phyloP scores from a whole-genome alignment of 2,329 filamentous ascomycete genomes.

The Cadophora sp. region DNA sequence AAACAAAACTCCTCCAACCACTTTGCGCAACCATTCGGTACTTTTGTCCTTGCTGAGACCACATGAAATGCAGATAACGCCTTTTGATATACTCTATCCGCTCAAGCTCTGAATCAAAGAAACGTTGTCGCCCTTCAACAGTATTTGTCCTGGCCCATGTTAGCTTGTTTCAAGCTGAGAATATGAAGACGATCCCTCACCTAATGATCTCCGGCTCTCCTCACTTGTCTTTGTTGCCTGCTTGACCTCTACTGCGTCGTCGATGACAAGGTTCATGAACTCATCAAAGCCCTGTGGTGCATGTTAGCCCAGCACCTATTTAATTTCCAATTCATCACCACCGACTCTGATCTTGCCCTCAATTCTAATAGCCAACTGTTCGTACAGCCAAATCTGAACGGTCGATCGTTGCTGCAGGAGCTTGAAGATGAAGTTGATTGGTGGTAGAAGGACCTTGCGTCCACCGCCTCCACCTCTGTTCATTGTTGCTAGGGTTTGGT shows the following conservation, averaged over 20 bases:
- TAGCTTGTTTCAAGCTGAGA: slow-evolving; percentile 28
- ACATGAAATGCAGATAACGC: slow-evolving; percentile 37
- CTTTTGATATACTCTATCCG: slow-evolving; percentile 38
- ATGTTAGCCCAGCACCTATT: slow-evolving; percentile 32
- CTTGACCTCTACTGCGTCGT: slow-evolving; percentile 93
- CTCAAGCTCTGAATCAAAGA: slow-evolving; percentile 61
- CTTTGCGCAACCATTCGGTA: slow-evolving; percentile 23
- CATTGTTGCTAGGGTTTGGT: slow-evolving; percentile 36
- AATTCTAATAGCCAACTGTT: slow-evolving; percentile 92
- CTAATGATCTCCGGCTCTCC: slow-evolving; percentile 79
- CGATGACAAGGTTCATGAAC: slow-evolving; percentile 98
- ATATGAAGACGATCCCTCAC: slow-evolving; percentile 56
- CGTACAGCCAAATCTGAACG: slow-evolving; percentile 95
- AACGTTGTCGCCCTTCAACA: slow-evolving; percentile 73
- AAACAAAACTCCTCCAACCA: slow-evolving; percentile 25
- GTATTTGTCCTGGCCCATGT: slow-evolving; percentile 60
- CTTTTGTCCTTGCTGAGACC: slow-evolving; percentile 35
- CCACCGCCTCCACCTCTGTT: slow-evolving; percentile 50
- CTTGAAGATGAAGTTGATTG: slow-evolving; percentile 93
- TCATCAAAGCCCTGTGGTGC: slow-evolving; percentile 86
- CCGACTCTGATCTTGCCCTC: slow-evolving; percentile 94
- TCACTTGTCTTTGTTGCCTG: slow-evolving; percentile 81
- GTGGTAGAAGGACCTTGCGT: slow-evolving; percentile 74
- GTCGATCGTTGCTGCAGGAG: slow-evolving; percentile 78
- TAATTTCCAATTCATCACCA: slow-evolving; percentile 22